Conservation (phyloP, 2,329 filamentous ascomycete genomes). For the Helminthosporium solani region DNA sequence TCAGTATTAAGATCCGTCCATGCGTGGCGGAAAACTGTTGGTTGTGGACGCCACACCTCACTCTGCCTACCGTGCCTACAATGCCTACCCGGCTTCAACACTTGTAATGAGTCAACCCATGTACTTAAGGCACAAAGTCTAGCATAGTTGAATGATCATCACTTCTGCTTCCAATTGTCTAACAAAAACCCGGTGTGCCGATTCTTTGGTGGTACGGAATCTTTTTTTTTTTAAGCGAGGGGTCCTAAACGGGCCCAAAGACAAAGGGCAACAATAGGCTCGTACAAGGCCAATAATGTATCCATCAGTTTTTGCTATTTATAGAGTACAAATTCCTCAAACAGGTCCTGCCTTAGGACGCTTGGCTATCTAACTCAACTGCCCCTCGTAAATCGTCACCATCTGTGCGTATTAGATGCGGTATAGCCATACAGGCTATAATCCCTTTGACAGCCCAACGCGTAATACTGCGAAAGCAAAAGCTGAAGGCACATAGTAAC, state of each 20-base stretch:
- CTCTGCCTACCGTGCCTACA: too few relatives aligned
- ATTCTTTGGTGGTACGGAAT: not conserved
- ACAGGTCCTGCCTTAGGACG: conserved; percentile 3
- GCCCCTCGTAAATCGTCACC: not conserved
- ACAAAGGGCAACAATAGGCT: conserved; percentile 6
- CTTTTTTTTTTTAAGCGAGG: conserved; percentile 2
- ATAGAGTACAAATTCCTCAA: conserved; percentile 6
- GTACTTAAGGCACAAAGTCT: too few relatives aligned
- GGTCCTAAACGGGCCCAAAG: conserved; percentile 6
- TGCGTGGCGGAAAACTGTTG: too few relatives aligned
- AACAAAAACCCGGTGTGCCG: not conserved
- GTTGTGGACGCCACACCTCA: too few relatives aligned
- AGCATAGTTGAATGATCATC: too few relatives aligned
- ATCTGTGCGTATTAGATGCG: not conserved
- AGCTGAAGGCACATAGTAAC: not conserved
- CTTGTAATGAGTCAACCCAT: too few relatives aligned
- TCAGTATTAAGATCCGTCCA: too few relatives aligned
- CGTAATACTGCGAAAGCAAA: conserved; percentile 3
- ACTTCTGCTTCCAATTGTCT: not conserved
- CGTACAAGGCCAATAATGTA: conserved; percentile 7
- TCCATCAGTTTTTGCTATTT: conserved; percentile 6
- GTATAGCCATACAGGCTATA: conserved; percentile 5
- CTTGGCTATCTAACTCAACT: conserved; percentile 8
- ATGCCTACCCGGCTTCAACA: too few relatives aligned
- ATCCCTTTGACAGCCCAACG: not conserved